Base-by-base conservation (phyloP, 345 rosid genomes). In the Lumnitzera littorea region DNA sequence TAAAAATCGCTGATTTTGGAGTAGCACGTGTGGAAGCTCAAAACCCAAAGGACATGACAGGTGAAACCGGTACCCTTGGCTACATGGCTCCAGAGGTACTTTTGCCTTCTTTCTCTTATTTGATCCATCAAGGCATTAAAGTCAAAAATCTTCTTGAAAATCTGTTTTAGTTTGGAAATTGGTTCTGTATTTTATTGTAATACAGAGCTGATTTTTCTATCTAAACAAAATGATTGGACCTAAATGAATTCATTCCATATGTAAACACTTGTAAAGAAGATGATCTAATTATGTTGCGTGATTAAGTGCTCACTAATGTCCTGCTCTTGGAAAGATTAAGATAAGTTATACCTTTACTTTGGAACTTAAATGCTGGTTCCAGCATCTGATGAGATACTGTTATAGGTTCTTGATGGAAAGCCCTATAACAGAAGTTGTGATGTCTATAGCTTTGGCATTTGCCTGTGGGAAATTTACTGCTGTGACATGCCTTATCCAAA, bases 21-120 rank as follows among this genome's bases (percentile, higher is more conserved):
- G 98, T 92, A 58, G 98, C 98, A 1, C 88, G 98, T 51, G 96
- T 92, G 50, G 98, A 89, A 78, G 98, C 97, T 73, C 89, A 81
- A 64, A 92, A 92, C 77, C 97, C 95, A 64, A 64, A 72, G 48
- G 97, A 92, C 58, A 92, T 92, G 98, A 89, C 98, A 24, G 97
- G 97, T 72, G 97, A 87, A 84, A 92, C 96, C 23, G 97, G 97
- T 48, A 89, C 97, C 36, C 90, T 87, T 56, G 97, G 96, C 50
- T 89, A 92, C 73, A 92, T 92, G 98, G 98, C 98, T 57, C 97
- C 98, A 0, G 98, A 92, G 98, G 98, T 92, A 74, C 16, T 46
- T 27, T 67, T 15, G 60, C 11, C 43, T 36, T 62, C 16, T 57
- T 24, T 24, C 36, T 27, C 20, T 49, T 29, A 36, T 16, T 24